These are phyloP conservation scores for Cladosporium sp. DNA, from an alignment of 2,329 filamentous ascomycete species.

Conservation along the genomic window DNA sequence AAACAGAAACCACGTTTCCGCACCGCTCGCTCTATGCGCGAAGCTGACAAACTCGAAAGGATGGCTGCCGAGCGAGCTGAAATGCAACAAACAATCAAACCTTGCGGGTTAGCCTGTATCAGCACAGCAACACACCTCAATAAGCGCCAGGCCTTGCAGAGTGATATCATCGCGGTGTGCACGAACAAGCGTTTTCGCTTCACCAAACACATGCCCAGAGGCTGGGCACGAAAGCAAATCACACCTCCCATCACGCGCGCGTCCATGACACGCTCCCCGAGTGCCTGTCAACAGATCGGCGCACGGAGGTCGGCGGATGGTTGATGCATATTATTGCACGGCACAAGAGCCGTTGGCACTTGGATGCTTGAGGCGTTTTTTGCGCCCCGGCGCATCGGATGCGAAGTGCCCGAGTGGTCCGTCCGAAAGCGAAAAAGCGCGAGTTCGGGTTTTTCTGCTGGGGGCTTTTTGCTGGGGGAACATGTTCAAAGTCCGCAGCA, in stretches of 20 bases:
- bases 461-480: background rate
- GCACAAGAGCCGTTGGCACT: background rate
- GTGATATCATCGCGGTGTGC: background rate
- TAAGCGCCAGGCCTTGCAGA: background rate
- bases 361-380: background rate
- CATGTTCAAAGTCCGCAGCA: background rate
- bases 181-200: background rate
- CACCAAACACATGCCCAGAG: background rate
- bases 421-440: slow-evolving; percentile 5
- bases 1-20: background rate
- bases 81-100: background rate
- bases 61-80: background rate
- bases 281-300: slow-evolving; percentile 6
- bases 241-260: background rate
- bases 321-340: slow-evolving; percentile 4
- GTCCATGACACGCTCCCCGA: background rate
- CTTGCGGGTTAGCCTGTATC: background rate
- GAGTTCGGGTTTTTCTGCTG: background rate
- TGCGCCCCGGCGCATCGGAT: slow-evolving; percentile 3
- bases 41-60: background rate
- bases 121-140: background rate
- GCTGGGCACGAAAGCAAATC: background rate
- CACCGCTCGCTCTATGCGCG: background rate
- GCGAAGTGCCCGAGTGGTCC: background rate
- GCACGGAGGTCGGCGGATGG: slow-evolving; percentile 2